These are phyloP conservation scores for Xylaria multiplex DNA, from an alignment of 2,329 filamentous ascomycete species.

Conservation along the genomic window DNA sequence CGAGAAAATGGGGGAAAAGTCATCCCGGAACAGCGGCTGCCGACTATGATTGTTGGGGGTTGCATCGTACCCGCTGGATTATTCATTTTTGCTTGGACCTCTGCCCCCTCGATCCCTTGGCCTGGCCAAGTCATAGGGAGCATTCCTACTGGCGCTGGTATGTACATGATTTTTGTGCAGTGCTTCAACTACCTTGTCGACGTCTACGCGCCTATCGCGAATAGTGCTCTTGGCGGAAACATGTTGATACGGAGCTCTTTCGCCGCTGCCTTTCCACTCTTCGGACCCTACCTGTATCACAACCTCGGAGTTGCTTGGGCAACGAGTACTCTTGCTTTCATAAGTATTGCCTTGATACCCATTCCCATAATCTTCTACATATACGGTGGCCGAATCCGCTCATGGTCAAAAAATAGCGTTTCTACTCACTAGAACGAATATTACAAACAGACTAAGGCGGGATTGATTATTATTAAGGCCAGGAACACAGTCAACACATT, in stretches of 20 bases:
- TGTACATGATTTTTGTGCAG: conserved; percentile 36
- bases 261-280: conserved; percentile 31
- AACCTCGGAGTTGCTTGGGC: conserved; percentile 33
- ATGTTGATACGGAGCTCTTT: conserved; percentile 32
- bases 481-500: not conserved
- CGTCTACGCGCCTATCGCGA: conserved; percentile 33
- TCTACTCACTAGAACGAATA: conserved; percentile 12
- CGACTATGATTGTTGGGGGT: conserved; percentile 31
- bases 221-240: conserved; percentile 32
- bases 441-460: no score
- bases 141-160: conserved; percentile 30
- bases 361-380: conserved; percentile 28
- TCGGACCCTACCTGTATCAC: conserved; percentile 31
- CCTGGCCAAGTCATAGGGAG: conserved; percentile 30
- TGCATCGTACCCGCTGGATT: conserved; percentile 25
- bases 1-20: conserved; percentile 28
- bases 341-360: conserved; percentile 32
- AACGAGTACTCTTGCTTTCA: conserved; percentile 31
- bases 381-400: conserved; percentile 27
- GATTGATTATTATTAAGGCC: not conserved
- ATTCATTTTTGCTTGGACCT: conserved; percentile 33
- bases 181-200: conserved; percentile 36
- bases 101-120: conserved; percentile 20
- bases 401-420: conserved; percentile 34
- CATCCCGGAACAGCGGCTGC: conserved; percentile 28